A percentile compares a stretch with the other conserved stretches of the same genome.
These are phyloP conservation scores for Diphasiastrum complanatum DNA, from an alignment of 83 land plant species.

Conservation along the genomic window DNA sequence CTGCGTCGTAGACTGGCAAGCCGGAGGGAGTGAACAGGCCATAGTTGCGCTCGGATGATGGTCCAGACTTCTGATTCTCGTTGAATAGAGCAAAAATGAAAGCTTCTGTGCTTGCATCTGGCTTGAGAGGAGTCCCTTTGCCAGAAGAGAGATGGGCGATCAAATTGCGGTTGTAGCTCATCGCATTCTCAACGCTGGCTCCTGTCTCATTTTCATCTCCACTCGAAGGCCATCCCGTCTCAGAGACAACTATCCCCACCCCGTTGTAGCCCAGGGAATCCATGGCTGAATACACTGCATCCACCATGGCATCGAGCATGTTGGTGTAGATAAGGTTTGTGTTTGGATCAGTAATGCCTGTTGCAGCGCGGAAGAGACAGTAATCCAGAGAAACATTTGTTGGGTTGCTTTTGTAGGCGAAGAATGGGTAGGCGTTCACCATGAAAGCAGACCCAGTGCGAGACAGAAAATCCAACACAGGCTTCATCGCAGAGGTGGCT, in stretches of 20 bases:
- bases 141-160: slow-evolving; percentile 18
- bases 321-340: slow-evolving; percentile 32
- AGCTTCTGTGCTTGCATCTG: no score
- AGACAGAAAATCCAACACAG: slow-evolving; percentile 20
- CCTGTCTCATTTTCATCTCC: slow-evolving; percentile 24
- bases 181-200: slow-evolving; percentile 23
- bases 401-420: slow-evolving; percentile 31
- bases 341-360: slow-evolving; percentile 20
- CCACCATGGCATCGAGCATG: slow-evolving; percentile 41
- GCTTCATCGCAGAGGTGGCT: slow-evolving; percentile 7
- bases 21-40: no score
- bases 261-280: slow-evolving; percentile 20
- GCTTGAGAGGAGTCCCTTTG: slow-evolving; percentile 35
- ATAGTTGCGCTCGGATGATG: no score
- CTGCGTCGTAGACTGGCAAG: no score
- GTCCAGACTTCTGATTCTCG: no score
- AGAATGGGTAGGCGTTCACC: slow-evolving; percentile 38
- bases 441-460: slow-evolving; percentile 27
- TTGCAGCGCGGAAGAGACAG: slow-evolving; percentile 27
- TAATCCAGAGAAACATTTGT: slow-evolving; percentile 22
- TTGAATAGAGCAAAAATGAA: no score
- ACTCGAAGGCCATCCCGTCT: slow-evolving; percentile 46
- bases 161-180: slow-evolving; percentile 27
- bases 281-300: slow-evolving; percentile 41
- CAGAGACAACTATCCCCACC: slow-evolving; percentile 28